Conservation (phyloP, 202 grass and related monocot genomes). For the Bolboschoenoplectus hybrid region DNA sequence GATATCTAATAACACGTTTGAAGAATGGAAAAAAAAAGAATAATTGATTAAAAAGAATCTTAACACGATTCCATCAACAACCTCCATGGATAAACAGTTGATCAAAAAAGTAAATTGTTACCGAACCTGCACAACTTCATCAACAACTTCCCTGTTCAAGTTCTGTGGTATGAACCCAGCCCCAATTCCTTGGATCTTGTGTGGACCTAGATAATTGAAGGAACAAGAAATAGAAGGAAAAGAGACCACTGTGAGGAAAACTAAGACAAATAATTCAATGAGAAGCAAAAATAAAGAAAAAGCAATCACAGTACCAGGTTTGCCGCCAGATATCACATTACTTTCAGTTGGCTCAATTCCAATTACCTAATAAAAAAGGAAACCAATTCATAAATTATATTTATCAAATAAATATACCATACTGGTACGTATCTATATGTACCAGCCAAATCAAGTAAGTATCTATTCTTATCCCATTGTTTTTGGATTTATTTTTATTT, state of each 20-base stretch:
- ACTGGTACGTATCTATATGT: not conserved
- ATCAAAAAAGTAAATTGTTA: constrained; percentile 21
- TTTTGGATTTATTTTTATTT: not conserved
- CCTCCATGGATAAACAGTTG: constrained; percentile 22
- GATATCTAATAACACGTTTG: constrained; percentile 59
- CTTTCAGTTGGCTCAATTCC: constrained; percentile 93
- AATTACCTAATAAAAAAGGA: constrained; percentile 57
- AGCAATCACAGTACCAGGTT: constrained; percentile 56
- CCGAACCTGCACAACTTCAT: constrained; percentile 80
- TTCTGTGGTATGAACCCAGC: constrained; percentile 86
- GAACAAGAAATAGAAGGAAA: not conserved
- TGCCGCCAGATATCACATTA: constrained; percentile 83
- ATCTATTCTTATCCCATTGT: not conserved
- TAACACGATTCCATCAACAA: constrained; percentile 6
- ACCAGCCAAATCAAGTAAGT: not conserved
- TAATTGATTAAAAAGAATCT: constrained; percentile 6
- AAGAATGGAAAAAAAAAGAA: constrained; percentile 1
- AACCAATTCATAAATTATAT: not conserved
- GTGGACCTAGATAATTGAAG: constrained; percentile 62
- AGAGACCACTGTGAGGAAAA: not conserved
- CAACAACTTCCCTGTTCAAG: constrained; percentile 67
- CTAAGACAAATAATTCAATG: not conserved
- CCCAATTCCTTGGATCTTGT: constrained; percentile 95
- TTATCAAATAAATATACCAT: not conserved
- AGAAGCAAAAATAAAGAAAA: not conserved